Evolutionary conservation across 2,329 filamentous ascomycete species (phyloP).

Genomic region (Teratosphaeria epicoccoides): DNA sequence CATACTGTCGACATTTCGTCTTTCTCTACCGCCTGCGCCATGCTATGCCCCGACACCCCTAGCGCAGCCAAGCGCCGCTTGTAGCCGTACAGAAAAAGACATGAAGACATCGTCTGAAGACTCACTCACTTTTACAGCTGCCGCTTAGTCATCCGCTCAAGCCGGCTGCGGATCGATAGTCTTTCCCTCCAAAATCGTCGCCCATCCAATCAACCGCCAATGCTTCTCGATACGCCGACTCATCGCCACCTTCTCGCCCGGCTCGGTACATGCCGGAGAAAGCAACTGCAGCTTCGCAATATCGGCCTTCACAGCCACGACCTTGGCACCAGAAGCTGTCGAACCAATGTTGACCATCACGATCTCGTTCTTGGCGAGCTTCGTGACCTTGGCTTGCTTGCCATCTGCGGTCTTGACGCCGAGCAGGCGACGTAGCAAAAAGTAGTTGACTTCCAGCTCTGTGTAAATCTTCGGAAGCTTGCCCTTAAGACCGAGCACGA

Average conservation of each 20-base stretch:
- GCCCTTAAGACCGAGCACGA: conserved; percentile 91
- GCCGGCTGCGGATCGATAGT: conserved; percentile 20
- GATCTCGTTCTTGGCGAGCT: conserved; percentile 95
- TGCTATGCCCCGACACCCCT: not conserved
- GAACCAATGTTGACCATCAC: conserved; percentile 99
- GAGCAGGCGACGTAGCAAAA: conserved; percentile 83
- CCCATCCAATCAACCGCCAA: conserved; percentile 85
- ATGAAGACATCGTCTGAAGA: not conserved
- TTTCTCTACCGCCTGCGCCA: not conserved
- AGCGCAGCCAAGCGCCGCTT: not conserved
- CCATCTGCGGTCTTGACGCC: conserved; percentile 97
- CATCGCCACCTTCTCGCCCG: conserved; percentile 95
- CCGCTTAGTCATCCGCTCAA: not conserved
- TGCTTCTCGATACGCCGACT: conserved; percentile 97
- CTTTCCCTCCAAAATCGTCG: conserved; percentile 24
- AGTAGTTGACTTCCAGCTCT: conserved; percentile 99
- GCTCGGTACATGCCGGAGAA: conserved; percentile 76
- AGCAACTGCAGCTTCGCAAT: conserved; percentile 90
- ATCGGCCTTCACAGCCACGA: conserved; percentile 93
- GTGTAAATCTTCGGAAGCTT: conserved; percentile 93
- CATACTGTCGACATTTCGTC: not conserved
- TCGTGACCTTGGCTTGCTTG: conserved; percentile 98
- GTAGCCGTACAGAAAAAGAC: not conserved
- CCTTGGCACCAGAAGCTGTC: conserved; percentile 94
- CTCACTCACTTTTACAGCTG: not conserved